phyloP scores from a whole-genome alignment of 169 alveolate species.

The Fabrea salina region DNA sequence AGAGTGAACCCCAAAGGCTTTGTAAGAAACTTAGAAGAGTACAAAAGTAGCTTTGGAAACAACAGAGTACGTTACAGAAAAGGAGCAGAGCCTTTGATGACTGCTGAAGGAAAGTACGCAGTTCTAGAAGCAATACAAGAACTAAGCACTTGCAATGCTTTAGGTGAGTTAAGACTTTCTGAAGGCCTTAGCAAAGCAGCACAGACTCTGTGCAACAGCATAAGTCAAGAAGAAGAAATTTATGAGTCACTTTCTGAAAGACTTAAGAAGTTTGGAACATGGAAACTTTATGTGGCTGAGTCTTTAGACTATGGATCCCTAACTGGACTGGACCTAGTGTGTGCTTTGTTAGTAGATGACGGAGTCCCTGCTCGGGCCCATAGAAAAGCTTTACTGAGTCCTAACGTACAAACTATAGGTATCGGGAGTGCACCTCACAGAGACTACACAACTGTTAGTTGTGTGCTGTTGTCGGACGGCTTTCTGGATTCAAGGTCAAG shows the following conservation, averaged over 20 bases:
- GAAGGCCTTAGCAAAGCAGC: constrained; percentile 12
- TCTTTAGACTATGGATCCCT: constrained; percentile 20
- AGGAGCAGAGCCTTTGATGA: constrained; percentile 20
- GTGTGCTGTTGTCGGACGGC: neutral
- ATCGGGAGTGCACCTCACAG: neutral
- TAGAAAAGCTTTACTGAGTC: neutral
- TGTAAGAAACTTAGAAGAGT: neutral
- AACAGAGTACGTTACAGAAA: neutral
- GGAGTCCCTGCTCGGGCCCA: constrained; percentile 1
- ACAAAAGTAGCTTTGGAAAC: neutral
- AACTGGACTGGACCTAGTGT: constrained; percentile 6
- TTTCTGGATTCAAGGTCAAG: neutral
- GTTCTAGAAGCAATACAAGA: neutral
- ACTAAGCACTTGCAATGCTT: neutral
- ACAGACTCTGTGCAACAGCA: neutral
- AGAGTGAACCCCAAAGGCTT: neutral
- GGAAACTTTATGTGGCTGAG: neutral
- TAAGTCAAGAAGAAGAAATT: neutral
- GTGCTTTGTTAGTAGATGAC: neutral
- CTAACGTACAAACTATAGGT: neutral
- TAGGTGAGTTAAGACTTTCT: neutral
- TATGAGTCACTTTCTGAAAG: neutral
- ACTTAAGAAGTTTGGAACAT: neutral
- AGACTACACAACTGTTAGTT: neutral
- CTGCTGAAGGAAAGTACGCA: constrained; percentile 4